phyloP scores from a whole-genome alignment of 129 eudicot species.

The Scalesia atractyloides region DNA sequence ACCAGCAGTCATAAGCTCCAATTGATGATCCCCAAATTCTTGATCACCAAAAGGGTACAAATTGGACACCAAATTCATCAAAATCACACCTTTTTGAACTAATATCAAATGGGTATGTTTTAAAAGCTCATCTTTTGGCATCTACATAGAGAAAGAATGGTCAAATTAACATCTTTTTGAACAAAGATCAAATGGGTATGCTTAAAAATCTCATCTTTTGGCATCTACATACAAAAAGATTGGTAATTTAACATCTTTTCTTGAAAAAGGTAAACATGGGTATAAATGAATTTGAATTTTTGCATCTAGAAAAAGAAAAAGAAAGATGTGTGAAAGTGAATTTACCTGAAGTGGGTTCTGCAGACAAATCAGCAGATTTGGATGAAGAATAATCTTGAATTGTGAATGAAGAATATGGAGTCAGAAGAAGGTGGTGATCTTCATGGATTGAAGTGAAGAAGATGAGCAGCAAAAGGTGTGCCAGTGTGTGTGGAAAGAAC shows the following conservation, averaged over 20 bases:
- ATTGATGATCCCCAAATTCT: constrained; percentile 23
- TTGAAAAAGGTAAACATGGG: constrained; percentile 22
- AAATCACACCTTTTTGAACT: constrained; percentile 16
- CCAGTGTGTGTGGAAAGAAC: constrained; percentile 31
- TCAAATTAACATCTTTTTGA: constrained; percentile 27
- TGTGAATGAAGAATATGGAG: constrained; percentile 16
- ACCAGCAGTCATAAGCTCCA: too few species aligned
- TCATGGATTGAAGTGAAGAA: constrained; percentile 20
- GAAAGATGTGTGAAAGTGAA: constrained; percentile 22
- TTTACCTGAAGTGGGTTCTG: constrained; percentile 17
- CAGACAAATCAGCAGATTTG: background rate
- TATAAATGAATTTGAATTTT: constrained; percentile 3
- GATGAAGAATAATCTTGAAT: constrained; percentile 3
- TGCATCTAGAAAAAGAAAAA: constrained; percentile 25
- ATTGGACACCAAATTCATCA: constrained; percentile 14
- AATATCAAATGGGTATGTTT: constrained; percentile 32
- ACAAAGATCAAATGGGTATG: constrained; percentile 12
- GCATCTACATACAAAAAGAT: constrained; percentile 29
- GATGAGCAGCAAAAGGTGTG: constrained; percentile 41
- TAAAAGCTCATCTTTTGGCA: constrained; percentile 22
- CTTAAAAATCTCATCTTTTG: background rate
- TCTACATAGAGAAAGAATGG: constrained; percentile 22
- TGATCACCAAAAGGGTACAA: constrained; percentile 15
- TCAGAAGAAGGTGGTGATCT: constrained; percentile 17
- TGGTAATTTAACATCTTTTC: constrained; percentile 25